phyloP scores from a whole-genome alignment of 2,329 filamentous ascomycete species.

The Hymenoscyphus scutula region DNA sequence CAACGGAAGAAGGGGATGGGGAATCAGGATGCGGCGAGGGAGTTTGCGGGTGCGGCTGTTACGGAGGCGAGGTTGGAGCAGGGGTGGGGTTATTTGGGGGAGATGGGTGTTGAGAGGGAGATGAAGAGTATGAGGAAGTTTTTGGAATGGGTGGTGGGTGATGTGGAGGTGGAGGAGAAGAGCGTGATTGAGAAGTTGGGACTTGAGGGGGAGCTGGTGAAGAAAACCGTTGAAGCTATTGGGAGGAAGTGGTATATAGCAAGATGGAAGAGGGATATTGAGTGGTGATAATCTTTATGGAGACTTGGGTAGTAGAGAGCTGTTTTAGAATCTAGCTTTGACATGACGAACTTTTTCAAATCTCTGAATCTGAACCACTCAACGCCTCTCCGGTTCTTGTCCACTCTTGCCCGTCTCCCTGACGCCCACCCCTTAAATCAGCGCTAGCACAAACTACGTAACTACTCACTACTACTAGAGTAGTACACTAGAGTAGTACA shows the following conservation, averaged over 20 bases:
- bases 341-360: too few species aligned
- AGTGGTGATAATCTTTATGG: too few species aligned
- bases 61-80: constrained; percentile 24
- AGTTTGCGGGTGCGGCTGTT: constrained; percentile 21
- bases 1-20: constrained; percentile 6
- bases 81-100: constrained; percentile 21
- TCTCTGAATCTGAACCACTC: too few species aligned
- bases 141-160: constrained; percentile 21
- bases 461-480: too few species aligned
- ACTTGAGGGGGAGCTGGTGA: constrained; percentile 9
- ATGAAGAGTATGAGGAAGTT: constrained; percentile 12
- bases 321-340: too few species aligned
- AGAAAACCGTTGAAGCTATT: constrained; percentile 6
- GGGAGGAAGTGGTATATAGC: constrained; percentile 16
- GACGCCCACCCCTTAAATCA: too few species aligned
- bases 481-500: too few species aligned
- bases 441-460: too few species aligned
- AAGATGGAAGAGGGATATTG: not conserved
- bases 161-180: constrained; percentile 22
- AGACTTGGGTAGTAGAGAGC: too few species aligned
- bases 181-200: constrained; percentile 12
- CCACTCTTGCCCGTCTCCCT: too few species aligned
- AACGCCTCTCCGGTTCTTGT: too few species aligned
- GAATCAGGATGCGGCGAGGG: constrained; percentile 9
- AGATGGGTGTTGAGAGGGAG: constrained; percentile 19